A percentile compares a stretch with the other conserved stretches of the same genome.
Evolutionary conservation across 371 early-diverging fungal genomes (phyloP).

Genomic region (Mucor racemosus): DNA sequence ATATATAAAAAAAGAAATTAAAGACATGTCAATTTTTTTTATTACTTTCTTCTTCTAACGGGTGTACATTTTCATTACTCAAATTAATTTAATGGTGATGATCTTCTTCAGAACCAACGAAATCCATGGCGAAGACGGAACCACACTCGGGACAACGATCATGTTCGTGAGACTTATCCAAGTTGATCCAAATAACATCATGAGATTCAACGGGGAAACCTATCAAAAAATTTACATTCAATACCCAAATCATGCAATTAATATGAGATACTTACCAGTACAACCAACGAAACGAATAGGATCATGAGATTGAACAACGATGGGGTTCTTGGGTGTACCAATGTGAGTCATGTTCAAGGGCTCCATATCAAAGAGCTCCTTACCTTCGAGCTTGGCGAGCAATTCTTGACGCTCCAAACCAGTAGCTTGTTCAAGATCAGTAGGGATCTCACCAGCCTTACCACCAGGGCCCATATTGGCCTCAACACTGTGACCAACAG

Average conservation of each 20-base stretch:
- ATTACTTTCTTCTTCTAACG: constrained; percentile 3
- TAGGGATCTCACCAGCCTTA: constrained; percentile 71
- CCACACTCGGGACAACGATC: constrained; percentile 98
- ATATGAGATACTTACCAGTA: constrained; percentile 70
- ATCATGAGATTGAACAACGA: constrained; percentile 85
- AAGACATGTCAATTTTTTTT: not conserved
- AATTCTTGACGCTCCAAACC: constrained; percentile 93
- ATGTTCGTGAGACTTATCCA: constrained; percentile 76
- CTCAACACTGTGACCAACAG: constrained; percentile 46
- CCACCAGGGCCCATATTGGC: constrained; percentile 75
- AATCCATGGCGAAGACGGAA: constrained; percentile 74
- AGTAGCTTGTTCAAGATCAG: constrained; percentile 90
- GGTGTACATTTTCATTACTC: not conserved
- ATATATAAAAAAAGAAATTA: constrained; percentile 4
- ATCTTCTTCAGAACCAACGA: constrained; percentile 54
- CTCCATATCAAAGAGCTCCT: constrained; percentile 87
- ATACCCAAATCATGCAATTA: not conserved
- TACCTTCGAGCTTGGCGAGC: constrained; percentile 83
- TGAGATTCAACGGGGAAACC: constrained; percentile 91
- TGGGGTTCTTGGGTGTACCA: constrained; percentile 88
- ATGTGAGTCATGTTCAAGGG: constrained; percentile 78
- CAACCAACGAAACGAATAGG: constrained; percentile 90
- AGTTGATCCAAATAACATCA: constrained; percentile 82
- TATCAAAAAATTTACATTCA: constrained; percentile 17
- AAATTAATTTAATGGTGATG: constrained; percentile 45